Evolutionary conservation across 2,329 filamentous ascomycete genomes (phyloP).

Genomic region (Hypomyces perniciosus): DNA sequence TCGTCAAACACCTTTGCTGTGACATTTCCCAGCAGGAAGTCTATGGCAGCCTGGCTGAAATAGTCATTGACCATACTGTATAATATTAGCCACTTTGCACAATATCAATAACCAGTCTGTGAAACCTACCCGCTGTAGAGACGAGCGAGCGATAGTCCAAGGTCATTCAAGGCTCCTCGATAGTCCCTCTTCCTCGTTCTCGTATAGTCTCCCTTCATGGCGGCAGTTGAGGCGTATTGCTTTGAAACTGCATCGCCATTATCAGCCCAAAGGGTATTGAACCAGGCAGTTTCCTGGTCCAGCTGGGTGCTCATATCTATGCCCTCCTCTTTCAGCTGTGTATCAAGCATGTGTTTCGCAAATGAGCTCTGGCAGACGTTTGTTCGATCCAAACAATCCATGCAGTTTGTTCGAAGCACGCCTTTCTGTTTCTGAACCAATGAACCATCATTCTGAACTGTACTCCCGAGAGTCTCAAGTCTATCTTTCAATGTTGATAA

Average conservation of each 20-base stretch:
- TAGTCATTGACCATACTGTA: slow-evolving; percentile 97
- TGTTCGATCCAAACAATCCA: slow-evolving; percentile 95
- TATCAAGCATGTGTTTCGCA: slow-evolving; percentile 73
- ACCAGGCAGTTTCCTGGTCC: slow-evolving; percentile 82
- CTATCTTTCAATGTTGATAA: slow-evolving; percentile 62
- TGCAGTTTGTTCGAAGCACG: slow-evolving; percentile 90
- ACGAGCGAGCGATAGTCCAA: slow-evolving; percentile 78
- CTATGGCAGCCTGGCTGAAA: slow-evolving; percentile 90
- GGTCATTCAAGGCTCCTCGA: slow-evolving; percentile 82
- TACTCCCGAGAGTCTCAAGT: slow-evolving; percentile 68
- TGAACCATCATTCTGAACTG: slow-evolving; percentile 46
- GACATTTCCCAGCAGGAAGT: slow-evolving; percentile 87
- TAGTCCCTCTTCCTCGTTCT: slow-evolving; percentile 86
- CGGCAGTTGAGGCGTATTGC: slow-evolving; percentile 92
- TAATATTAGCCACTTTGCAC: slow-evolving; percentile 47
- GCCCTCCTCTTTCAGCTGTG: slow-evolving; percentile 69
- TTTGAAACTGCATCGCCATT: slow-evolving; percentile 95
- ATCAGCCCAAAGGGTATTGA: slow-evolving; percentile 95
- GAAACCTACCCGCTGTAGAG: slow-evolving; percentile 58
- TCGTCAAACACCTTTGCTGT: slow-evolving; percentile 83
- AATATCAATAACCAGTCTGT: slow-evolving; percentile 11
- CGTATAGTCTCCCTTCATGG: slow-evolving; percentile 95
- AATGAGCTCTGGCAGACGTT: slow-evolving; percentile 95
- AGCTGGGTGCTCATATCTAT: slow-evolving; percentile 68
- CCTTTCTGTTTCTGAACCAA: slow-evolving; percentile 56